Percentiles rank a stretch among this genome's conserved stretches.
Evolutionary conservation across 2,329 filamentous ascomycete genomes (phyloP).

Genomic region (Fonsecaea pedrosoi): DNA sequence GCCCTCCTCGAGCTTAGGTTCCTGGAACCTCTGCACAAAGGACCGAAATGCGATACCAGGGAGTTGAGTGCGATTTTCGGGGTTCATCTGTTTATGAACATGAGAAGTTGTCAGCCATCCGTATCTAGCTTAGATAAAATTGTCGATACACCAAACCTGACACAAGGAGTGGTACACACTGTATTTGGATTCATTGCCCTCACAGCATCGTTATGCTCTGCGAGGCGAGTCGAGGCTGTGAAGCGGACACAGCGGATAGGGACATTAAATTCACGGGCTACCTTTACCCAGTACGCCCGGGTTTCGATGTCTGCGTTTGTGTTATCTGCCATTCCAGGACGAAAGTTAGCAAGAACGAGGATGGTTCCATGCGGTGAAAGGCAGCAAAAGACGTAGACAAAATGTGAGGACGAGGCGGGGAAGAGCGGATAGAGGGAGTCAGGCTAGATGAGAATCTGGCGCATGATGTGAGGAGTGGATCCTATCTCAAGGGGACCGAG

Average conservation of each 20-base stretch:
- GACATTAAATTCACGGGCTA: conserved; percentile 73
- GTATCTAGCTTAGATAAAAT: neutral
- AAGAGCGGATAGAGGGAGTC: neutral
- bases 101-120: conserved; percentile 7
- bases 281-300: conserved; percentile 75
- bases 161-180: conserved; percentile 42
- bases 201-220: conserved; percentile 86
- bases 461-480: conserved; percentile 12
- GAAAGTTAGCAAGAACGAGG: conserved; percentile 14
- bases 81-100: conserved; percentile 68
- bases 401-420: conserved; percentile 20
- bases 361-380: neutral
- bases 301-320: conserved; percentile 88
- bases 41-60: conserved; percentile 81
- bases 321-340: conserved; percentile 69
- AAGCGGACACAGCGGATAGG: conserved; percentile 88
- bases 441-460: neutral
- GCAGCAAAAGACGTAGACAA: neutral
- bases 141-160: neutral
- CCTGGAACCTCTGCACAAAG: conserved; percentile 74
- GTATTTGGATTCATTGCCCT: conserved; percentile 66
- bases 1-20: conserved; percentile 76
- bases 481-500: neutral
- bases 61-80: conserved; percentile 75
- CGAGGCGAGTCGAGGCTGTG: conserved; percentile 71